These are phyloP conservation scores for Leucosporidium yakuticum DNA, from an alignment of 768 basidiomycete genomes.

Conservation along the genomic window DNA sequence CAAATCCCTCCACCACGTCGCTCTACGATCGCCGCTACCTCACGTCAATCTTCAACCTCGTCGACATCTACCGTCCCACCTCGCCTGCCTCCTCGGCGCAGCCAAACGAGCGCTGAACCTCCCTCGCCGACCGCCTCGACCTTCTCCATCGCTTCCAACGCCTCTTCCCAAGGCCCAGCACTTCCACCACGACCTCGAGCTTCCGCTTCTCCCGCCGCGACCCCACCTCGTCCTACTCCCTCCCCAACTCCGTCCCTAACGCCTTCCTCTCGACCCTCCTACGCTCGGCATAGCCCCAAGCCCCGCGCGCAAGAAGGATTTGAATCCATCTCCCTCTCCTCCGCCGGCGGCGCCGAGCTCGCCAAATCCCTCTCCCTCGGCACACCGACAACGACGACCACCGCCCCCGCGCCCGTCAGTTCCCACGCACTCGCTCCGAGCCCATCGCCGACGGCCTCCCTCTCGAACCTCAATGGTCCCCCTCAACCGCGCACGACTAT, in stretches of 20 bases:
- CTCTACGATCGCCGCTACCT: no score
- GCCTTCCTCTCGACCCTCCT: neutral
- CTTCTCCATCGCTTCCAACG: neutral
- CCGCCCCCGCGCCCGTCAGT: neutral
- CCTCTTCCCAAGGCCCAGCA: neutral
- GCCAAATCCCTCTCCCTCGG: neutral
- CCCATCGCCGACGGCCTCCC: neutral
- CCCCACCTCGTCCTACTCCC: neutral
- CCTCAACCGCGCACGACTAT: neutral
- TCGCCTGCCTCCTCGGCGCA: constrained; percentile 11
- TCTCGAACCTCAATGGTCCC: neutral
- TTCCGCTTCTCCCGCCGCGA: neutral
- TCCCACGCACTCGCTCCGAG: neutral
- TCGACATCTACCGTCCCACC: neutral
- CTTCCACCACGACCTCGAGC: neutral
- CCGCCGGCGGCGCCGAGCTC: neutral
- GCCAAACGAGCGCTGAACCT: constrained; percentile 3
- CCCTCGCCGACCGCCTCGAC: neutral
- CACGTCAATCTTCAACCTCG: neutral
- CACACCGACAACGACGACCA: neutral
- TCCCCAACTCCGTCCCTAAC: neutral
- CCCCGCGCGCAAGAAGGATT: neutral
- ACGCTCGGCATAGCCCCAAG: neutral
- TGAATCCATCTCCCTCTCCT: constrained; percentile 2
- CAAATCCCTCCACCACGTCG: no score